Evolutionary conservation across 2,329 filamentous ascomycete species (phyloP).

Genomic region (Clonostachys sp.): DNA sequence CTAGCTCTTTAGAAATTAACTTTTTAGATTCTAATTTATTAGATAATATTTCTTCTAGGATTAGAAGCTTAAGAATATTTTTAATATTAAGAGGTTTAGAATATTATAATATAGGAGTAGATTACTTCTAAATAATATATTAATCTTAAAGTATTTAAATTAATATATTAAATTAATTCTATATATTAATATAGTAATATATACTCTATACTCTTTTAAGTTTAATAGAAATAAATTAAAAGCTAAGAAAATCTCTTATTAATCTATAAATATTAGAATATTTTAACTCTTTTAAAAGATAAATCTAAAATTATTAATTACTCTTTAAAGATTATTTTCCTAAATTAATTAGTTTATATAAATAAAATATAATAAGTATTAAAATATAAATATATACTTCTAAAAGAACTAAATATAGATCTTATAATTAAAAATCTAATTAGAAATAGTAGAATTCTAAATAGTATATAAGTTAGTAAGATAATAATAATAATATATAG

Average conservation of each 20-base stretch:
- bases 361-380: no score
- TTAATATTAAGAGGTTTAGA: not conserved
- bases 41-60: not conserved
- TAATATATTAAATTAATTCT: not conserved
- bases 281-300: no score
- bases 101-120: not conserved
- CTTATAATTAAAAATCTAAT: not conserved
- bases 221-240: not conserved
- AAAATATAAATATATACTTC: no score
- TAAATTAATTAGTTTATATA: no score
- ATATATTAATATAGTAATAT: not conserved
- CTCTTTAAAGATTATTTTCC: no score
- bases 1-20: not conserved
- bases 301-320: no score
- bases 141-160: not conserved
- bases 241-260: not conserved
- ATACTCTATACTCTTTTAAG: not conserved
- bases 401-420: not conserved
- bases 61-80: no score
- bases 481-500: no score
- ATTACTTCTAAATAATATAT: not conserved
- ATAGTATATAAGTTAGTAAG: no score
- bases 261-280: not conserved
- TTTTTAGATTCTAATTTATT: not conserved
- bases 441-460: not conserved